Evolutionary conservation across 331 rosid genomes (phyloP).

Genomic region (Phaseolus coccineus): DNA sequence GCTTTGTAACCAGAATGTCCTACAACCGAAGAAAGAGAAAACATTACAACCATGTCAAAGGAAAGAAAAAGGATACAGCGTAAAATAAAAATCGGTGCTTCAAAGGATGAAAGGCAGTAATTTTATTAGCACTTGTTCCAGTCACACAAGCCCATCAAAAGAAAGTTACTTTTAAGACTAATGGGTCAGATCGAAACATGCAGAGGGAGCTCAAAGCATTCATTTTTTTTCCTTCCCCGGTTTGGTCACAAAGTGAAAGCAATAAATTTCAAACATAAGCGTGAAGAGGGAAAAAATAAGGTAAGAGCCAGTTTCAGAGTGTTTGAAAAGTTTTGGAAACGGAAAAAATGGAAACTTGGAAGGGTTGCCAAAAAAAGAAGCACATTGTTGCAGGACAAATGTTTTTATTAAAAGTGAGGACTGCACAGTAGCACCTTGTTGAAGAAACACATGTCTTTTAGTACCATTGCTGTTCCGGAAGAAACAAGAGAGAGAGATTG

Average conservation of each 20-base stretch:
- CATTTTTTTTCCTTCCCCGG: not conserved
- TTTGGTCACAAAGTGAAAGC: not conserved
- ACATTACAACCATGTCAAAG: not conserved
- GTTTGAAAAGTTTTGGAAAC: constrained; percentile 14
- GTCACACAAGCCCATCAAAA: constrained; percentile 36
- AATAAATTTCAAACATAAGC: not conserved
- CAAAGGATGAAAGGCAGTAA: constrained; percentile 22
- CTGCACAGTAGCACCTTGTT: constrained; percentile 61
- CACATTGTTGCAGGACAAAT: constrained; percentile 32
- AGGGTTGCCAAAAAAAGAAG: constrained; percentile 20
- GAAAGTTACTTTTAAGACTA: constrained; percentile 4
- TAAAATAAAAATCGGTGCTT: constrained; percentile 7
- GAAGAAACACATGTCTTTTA: constrained; percentile 63
- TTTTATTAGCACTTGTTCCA: constrained; percentile 14
- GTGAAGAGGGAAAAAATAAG: not conserved
- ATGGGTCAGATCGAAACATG: constrained; percentile 51
- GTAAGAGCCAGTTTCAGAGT: not conserved
- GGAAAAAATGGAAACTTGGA: constrained; percentile 12
- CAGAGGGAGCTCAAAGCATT: constrained; percentile 40
- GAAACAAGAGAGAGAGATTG: not conserved
- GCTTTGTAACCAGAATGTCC: constrained; percentile 68
- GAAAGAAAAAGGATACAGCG: not conserved
- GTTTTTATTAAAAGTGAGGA: constrained; percentile 10
- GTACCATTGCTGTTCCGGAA: constrained; percentile 55
- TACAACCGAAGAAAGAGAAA: constrained; percentile 46